A percentile compares a stretch with the other conserved stretches of the same genome.
phyloP scores from a whole-genome alignment of 257 asterid genomes.

The Plantago elongata region DNA sequence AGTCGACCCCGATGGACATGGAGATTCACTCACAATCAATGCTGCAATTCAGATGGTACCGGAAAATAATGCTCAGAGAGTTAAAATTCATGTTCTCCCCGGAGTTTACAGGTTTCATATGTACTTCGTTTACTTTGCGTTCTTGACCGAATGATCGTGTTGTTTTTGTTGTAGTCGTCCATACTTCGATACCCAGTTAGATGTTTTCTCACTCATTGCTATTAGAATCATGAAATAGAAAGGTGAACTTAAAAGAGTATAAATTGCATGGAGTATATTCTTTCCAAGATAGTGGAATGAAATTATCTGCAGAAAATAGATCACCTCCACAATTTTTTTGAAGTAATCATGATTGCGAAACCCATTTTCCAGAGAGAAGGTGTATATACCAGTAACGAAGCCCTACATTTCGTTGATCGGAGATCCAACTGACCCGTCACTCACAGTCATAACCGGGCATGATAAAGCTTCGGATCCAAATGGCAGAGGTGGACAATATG shows the following conservation, averaged over 20 bases:
- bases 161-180: not conserved
- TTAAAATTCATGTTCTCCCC: constrained; percentile 49
- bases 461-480: constrained; percentile 49
- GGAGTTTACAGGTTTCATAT: constrained; percentile 55
- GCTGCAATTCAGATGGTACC: constrained; percentile 68
- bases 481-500: constrained; percentile 22
- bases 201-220: no score
- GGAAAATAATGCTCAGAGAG: constrained; percentile 20
- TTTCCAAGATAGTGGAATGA: no score
- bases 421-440: constrained; percentile 15
- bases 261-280: no score
- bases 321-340: not conserved
- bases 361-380: constrained; percentile 51
- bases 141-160: not conserved
- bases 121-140: not conserved
- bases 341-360: not conserved
- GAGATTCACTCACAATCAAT: constrained; percentile 53
- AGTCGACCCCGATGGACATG: constrained; percentile 29
- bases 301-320: no score
- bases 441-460: constrained; percentile 49
- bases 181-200: not conserved
- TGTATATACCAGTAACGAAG: constrained; percentile 43
- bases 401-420: constrained; percentile 67
- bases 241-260: no score
- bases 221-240: no score